Conservation (phyloP, 2,329 filamentous ascomycete species). For the Sporothrix mexicana region DNA sequence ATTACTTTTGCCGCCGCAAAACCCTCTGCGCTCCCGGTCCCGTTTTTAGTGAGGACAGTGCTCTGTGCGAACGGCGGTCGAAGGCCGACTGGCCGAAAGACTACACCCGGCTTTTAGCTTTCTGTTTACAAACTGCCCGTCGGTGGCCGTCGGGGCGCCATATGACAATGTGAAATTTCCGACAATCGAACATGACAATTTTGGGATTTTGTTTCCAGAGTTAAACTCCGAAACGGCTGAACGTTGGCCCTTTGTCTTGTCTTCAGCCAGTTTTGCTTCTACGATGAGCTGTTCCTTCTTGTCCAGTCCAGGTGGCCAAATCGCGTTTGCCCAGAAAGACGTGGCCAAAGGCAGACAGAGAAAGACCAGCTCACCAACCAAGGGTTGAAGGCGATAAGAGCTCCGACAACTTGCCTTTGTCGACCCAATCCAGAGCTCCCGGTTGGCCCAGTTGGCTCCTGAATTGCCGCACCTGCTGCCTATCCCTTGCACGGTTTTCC, state of each 20-base stretch:
- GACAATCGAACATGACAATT: not conserved
- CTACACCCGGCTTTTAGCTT: not conserved
- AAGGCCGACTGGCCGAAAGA: not conserved
- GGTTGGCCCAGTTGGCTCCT: not conserved
- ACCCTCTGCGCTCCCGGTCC: not conserved
- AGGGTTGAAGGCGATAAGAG: not conserved
- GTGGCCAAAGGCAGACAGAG: too few relatives aligned
- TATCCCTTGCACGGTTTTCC: not conserved
- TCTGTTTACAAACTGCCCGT: not conserved
- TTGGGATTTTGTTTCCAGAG: not conserved
- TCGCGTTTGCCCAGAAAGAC: not conserved
- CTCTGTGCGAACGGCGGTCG: not conserved
- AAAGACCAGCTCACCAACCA: not conserved
- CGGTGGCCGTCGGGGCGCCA: constrained; percentile 1
- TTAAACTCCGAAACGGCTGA: constrained; percentile 14
- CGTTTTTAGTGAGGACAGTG: not conserved
- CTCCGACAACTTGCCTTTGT: not conserved
- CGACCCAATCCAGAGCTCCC: not conserved
- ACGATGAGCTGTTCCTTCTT: not conserved
- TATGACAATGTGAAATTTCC: not conserved
- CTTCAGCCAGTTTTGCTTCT: not conserved
- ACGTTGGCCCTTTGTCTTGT: not conserved
- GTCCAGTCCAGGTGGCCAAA: constrained; percentile 2
- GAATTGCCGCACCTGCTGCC: not conserved
- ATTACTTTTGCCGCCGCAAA: not conserved